These are phyloP conservation scores for Trypanosomatidae sp. DNA, from an alignment of 208 protist species.

Conservation along the genomic window DNA sequence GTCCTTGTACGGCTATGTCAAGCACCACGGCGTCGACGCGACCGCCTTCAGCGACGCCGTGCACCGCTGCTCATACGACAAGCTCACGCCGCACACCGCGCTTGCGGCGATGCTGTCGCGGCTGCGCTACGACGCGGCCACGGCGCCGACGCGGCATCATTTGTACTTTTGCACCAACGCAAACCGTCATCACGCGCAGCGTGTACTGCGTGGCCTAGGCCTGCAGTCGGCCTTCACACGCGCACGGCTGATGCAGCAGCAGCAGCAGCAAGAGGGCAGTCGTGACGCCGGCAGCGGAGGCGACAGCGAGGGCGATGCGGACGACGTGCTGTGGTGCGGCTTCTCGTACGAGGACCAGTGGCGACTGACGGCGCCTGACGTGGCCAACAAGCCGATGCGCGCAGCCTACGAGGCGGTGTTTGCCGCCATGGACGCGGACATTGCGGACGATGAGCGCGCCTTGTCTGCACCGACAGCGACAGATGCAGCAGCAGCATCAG, in stretches of 20 bases:
- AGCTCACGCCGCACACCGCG: constrained; percentile 15
- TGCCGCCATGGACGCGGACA: constrained; percentile 14
- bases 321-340: constrained; percentile 24
- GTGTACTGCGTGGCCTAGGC: constrained; percentile 24
- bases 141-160: constrained; percentile 6
- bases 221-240: constrained; percentile 30
- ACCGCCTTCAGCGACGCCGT: constrained; percentile 51
- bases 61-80: constrained; percentile 48
- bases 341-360: constrained; percentile 74
- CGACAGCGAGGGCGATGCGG: constrained; percentile 13
- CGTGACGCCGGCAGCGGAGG: constrained; percentile 12
- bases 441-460: constrained; percentile 8
- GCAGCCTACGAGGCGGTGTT: constrained; percentile 42
- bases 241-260: constrained; percentile 5
- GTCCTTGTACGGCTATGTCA: constrained; percentile 34
- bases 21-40: constrained; percentile 34
- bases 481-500: neutral
- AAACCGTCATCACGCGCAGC: constrained; percentile 26
- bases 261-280: constrained; percentile 10
- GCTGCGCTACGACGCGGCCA: constrained; percentile 10
- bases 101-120: constrained; percentile 38
- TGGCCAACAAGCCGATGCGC: constrained; percentile 53
- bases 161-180: constrained; percentile 73
- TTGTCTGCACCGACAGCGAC: neutral
- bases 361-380: constrained; percentile 31